A percentile compares a stretch with the other conserved stretches of the same genome.
Conservation (phyloP, 371 early-diverging fungal genomes). For the Mucor circinelloides region DNA sequence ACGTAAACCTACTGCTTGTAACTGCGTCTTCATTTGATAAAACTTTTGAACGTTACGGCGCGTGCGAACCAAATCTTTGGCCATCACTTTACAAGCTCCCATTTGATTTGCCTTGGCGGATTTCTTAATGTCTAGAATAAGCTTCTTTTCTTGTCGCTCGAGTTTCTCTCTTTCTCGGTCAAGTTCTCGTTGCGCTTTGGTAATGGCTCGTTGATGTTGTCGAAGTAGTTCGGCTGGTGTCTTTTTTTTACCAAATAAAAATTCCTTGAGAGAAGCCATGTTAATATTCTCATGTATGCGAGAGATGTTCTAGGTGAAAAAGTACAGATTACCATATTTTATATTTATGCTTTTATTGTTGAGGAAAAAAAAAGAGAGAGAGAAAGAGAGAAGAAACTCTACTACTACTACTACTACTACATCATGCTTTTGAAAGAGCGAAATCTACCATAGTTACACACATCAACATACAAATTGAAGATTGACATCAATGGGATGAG, state of each 20-base stretch:
- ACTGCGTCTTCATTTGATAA: slow-evolving; percentile 92
- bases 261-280: slow-evolving; percentile 40
- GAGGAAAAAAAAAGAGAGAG: background rate
- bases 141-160: slow-evolving; percentile 94
- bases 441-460: background rate
- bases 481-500: slow-evolving; percentile 33
- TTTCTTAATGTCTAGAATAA: slow-evolving; percentile 91
- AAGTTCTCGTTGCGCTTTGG: slow-evolving; percentile 91
- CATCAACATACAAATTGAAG: slow-evolving; percentile 29
- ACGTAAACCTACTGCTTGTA: slow-evolving; percentile 90
- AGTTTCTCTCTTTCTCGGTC: slow-evolving; percentile 89
- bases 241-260: slow-evolving; percentile 69
- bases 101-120: slow-evolving; percentile 90
- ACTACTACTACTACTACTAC: background rate
- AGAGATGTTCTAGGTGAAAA: too few relatives aligned
- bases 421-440: background rate
- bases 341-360: background rate
- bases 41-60: slow-evolving; percentile 93
- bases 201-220: slow-evolving; percentile 87
- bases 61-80: slow-evolving; percentile 95
- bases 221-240: slow-evolving; percentile 91
- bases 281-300: background rate
- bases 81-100: slow-evolving; percentile 95
- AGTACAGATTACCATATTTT: background rate
- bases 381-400: background rate